A percentile compares a stretch with the other conserved stretches of the same genome.
These are phyloP conservation scores for Chrysochromulina parva DNA, from an alignment of 78 protist genomes.

Conservation along the genomic window DNA sequence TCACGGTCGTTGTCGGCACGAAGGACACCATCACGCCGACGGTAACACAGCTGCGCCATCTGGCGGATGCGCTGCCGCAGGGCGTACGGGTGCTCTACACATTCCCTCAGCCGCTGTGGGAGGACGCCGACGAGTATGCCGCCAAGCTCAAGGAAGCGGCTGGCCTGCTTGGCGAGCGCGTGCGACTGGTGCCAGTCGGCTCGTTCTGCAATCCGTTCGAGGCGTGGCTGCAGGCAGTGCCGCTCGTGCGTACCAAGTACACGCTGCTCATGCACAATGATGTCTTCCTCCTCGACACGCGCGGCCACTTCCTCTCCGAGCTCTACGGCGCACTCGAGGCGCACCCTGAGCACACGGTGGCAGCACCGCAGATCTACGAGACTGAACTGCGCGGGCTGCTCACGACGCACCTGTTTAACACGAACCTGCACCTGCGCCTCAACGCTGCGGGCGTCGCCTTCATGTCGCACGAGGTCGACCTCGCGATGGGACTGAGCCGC, in stretches of 20 bases:
- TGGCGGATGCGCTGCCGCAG: background rate
- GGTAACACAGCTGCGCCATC: background rate
- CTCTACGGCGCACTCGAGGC: constrained; percentile 36
- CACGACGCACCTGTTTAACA: constrained; percentile 24
- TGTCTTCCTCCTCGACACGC: constrained; percentile 34
- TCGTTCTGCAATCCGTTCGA: constrained; percentile 35
- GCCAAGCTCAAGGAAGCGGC: background rate
- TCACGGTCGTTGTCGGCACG: constrained; percentile 3
- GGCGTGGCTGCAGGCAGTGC: constrained; percentile 27
- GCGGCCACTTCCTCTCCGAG: constrained; percentile 23
- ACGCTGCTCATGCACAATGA: constrained; percentile 47
- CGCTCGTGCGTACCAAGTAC: constrained; percentile 12
- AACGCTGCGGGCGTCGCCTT: constrained; percentile 1
- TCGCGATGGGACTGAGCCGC: background rate
- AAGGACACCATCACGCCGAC: background rate
- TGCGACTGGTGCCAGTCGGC: background rate
- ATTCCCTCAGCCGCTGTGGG: background rate
- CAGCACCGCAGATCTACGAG: constrained; percentile 48
- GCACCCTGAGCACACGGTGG: background rate
- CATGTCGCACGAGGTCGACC: constrained; percentile 49
- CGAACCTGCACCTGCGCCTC: constrained; percentile 39
- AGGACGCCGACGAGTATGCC: background rate
- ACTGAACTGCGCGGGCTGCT: constrained; percentile 19
- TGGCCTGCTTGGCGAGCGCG: background rate
- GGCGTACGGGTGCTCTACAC: background rate